A percentile compares a stretch with the other conserved stretches of the same genome.
Conservation (phyloP, 768 basidiomycete species). For the Mycena amicta region DNA sequence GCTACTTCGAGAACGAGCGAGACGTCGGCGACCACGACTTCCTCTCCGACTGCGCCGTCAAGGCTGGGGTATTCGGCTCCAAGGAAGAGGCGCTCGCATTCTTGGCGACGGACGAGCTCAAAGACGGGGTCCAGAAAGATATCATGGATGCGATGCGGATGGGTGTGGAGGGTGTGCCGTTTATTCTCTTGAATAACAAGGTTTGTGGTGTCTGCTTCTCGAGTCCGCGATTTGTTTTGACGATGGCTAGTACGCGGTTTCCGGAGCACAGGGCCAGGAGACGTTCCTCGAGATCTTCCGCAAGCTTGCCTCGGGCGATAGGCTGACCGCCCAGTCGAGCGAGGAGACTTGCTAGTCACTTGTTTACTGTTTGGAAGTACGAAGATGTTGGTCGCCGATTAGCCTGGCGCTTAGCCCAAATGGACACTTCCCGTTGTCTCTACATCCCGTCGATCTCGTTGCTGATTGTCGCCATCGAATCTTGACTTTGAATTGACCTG, state of each 20-base stretch:
- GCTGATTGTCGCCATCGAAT: too few relatives aligned
- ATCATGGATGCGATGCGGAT: constrained; percentile 10
- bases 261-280: constrained; percentile 19
- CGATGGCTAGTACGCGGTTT: constrained; percentile 21
- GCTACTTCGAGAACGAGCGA: constrained; percentile 20
- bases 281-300: constrained; percentile 21
- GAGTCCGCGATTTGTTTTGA: too few relatives aligned
- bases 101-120: constrained; percentile 5
- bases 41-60: constrained; percentile 13
- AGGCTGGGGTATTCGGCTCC: constrained; percentile 10
- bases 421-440: too few relatives aligned
- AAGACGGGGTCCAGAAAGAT: constrained; percentile 10
- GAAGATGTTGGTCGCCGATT: too few relatives aligned
- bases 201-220: neutral
- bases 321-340: constrained; percentile 5
- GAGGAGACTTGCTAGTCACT: constrained; percentile 2
- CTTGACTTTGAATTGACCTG: too few relatives aligned
- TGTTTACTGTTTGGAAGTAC: too few relatives aligned
- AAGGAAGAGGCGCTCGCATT: constrained; percentile 13
- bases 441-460: too few relatives aligned
- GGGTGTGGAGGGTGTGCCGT: constrained; percentile 19
- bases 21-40: constrained; percentile 18
- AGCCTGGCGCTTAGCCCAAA: too few relatives aligned
- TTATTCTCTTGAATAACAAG: constrained; percentile 5
- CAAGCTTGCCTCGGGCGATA: constrained; percentile 15